These are phyloP conservation scores for Pestalotiopsis sp. DNA, from an alignment of 2,329 filamentous ascomycete genomes.

Conservation along the genomic window DNA sequence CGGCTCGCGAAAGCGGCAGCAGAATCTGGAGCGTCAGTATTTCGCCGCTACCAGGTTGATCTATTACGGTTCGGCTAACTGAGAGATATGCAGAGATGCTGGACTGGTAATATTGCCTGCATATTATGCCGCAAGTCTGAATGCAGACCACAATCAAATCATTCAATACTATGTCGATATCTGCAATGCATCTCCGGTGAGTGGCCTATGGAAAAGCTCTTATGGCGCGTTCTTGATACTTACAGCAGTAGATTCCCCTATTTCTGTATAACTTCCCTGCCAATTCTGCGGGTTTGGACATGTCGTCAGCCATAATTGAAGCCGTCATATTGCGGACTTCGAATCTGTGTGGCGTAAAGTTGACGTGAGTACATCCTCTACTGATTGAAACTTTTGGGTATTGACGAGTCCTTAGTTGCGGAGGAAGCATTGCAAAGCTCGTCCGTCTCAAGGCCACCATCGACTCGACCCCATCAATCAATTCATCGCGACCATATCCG, in stretches of 20 bases:
- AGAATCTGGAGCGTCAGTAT: slow-evolving; percentile 21
- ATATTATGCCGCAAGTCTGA: slow-evolving; percentile 25
- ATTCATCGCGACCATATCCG: slow-evolving; percentile 16
- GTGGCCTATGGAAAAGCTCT: background rate
- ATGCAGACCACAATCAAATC: slow-evolving; percentile 20
- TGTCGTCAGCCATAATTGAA: slow-evolving; percentile 22
- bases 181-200: slow-evolving; percentile 22
- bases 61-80: background rate
- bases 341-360: slow-evolving; percentile 23
- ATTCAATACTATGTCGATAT: slow-evolving; percentile 25
- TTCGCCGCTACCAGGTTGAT: background rate
- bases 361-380: slow-evolving; percentile 18
- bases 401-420: slow-evolving; percentile 15
- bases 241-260: slow-evolving; percentile 17
- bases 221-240: background rate
- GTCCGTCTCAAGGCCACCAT: slow-evolving; percentile 20
- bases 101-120: slow-evolving; percentile 25
- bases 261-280: slow-evolving; percentile 24
- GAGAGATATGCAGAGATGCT: slow-evolving; percentile 17
- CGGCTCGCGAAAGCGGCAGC: slow-evolving; percentile 18
- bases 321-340: slow-evolving; percentile 17
- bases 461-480: slow-evolving; percentile 15
- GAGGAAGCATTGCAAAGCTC: slow-evolving; percentile 23
- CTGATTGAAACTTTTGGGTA: background rate
- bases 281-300: slow-evolving; percentile 24